Base-by-base conservation (phyloP, 2,329 filamentous ascomycete species). In the Fusarium pseudoanthophilum region DNA sequence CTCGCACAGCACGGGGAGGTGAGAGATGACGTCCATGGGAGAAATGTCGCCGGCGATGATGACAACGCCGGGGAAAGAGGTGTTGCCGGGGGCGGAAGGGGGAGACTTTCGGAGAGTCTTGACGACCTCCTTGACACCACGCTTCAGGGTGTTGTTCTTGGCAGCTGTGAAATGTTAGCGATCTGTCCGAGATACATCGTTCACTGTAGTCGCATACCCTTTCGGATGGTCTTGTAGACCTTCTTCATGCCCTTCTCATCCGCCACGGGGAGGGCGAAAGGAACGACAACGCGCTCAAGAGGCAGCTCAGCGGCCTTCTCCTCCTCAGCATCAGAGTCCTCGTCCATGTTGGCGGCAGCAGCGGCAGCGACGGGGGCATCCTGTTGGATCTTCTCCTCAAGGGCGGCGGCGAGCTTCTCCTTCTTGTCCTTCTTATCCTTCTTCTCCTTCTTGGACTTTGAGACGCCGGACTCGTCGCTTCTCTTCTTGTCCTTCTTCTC, bases 71-170 rank as follows among this genome's bases (percentile, higher is more conserved):
- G 93, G 91, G 79, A 91, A 87, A 60, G 88, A 83, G 59, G 89
- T 86, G 80, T 89, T 86, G 74, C 90, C 88, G 69, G 90, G 88
- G n/a, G 90, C 89, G 64, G 91, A 89, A 77, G 90, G 84, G 65
- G 93, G 88, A 20, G 94, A 95, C 87, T 98, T 98, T 87, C 96
- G 95, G 78, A 99, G 93, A 39, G 95, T 93, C 87, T 99, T 99
- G 86, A 98, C 95, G 81, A 97, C 95, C 86, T 99, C 96, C 86
- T 99, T 99, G 76, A 99, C 96, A 81, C 96, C 96, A 81, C 96
- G 95, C 87, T 97, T 97, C 81, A 99, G 93, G 67, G 94, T 93
- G 86, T 97, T 97, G 85, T 94, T 91, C 86, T 97, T 97, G 79
- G 96, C 95, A 77, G 95, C 96, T 98, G 83, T 66, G 32, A 30